A percentile compares a stretch with the other conserved stretches of the same genome.
Conservation (phyloP, 108 stramenopile species). For the Discostella stelligeroides region DNA sequence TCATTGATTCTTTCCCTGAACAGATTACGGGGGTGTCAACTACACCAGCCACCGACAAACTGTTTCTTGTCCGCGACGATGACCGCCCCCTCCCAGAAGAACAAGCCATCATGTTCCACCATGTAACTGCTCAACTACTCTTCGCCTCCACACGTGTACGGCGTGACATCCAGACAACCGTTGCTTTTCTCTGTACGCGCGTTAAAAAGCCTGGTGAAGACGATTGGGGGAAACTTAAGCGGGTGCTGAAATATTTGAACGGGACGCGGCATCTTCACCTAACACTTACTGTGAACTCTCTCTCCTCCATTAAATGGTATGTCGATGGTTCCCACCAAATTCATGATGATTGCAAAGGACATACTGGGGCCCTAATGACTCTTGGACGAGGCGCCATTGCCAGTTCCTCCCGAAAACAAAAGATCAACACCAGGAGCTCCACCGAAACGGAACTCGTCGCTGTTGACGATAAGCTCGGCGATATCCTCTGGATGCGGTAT, state of each 20-base stretch:
- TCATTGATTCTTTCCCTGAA: not conserved
- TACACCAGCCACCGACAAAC: constrained; percentile 8
- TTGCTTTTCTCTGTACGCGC: constrained; percentile 27
- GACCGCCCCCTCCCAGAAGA: constrained; percentile 1
- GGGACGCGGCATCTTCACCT: constrained; percentile 17
- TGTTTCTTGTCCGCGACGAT: not conserved
- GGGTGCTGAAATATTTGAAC: constrained; percentile 21
- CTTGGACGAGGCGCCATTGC: constrained; percentile 40
- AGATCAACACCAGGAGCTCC: constrained; percentile 40
- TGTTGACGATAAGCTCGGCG: constrained; percentile 9
- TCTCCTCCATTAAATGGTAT: constrained; percentile 16
- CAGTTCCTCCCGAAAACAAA: constrained; percentile 19
- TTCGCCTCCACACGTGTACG: not conserved
- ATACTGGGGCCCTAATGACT: constrained; percentile 50
- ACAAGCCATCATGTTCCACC: constrained; percentile 1
- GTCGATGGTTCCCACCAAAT: constrained; percentile 35
- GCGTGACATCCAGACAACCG: constrained; percentile 24
- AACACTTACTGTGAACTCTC: not conserved
- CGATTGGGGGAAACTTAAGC: constrained; percentile 29
- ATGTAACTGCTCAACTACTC: constrained; percentile 6
- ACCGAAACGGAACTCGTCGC: constrained; percentile 41
- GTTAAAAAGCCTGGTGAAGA: constrained; percentile 22
- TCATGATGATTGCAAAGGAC: constrained; percentile 52
- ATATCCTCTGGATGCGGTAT: not conserved
- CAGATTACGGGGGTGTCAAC: constrained; percentile 1